These are phyloP conservation scores for Boletus semigastroideus DNA, from an alignment of 1,284 basidiomycete genomes.

Conservation along the genomic window DNA sequence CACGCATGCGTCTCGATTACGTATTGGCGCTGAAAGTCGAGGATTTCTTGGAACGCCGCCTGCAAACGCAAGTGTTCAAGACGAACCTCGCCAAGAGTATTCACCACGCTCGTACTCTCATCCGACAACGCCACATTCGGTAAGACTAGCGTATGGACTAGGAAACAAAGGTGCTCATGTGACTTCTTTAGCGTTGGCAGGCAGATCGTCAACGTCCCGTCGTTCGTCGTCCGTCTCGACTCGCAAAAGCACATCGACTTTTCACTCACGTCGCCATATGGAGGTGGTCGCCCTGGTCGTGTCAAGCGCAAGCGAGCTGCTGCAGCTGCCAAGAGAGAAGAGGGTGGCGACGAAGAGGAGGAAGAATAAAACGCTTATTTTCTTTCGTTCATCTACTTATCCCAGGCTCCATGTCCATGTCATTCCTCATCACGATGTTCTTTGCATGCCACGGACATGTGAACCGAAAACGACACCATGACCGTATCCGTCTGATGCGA, in stretches of 20 bases:
- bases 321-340: slow-evolving; percentile 90
- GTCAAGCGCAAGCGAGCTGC: slow-evolving; percentile 99
- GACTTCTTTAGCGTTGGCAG: slow-evolving; percentile 79
- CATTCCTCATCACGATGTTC: slow-evolving; percentile 30
- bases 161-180: not conserved
- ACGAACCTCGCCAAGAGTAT: slow-evolving; percentile 96
- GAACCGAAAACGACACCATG: slow-evolving; percentile 29
- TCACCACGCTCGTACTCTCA: slow-evolving; percentile 98
- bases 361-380: slow-evolving; percentile 68
- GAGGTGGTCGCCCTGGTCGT: slow-evolving; percentile 95
- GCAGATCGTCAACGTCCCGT: slow-evolving; percentile 99
- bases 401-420: slow-evolving; percentile 30
- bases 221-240: slow-evolving; percentile 97
- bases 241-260: slow-evolving; percentile 99
- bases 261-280: slow-evolving; percentile 95
- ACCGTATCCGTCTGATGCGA: slow-evolving; percentile 10
- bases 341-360: slow-evolving; percentile 87
- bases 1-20: slow-evolving; percentile 99
- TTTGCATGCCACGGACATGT: slow-evolving; percentile 31
- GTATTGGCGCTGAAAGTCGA: slow-evolving; percentile 98
- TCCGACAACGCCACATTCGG: slow-evolving; percentile 97
- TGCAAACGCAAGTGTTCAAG: slow-evolving; percentile 99
- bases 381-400: slow-evolving; percentile 21
- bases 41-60: slow-evolving; percentile 98
- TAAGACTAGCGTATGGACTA: slow-evolving; percentile 34